Conservation (phyloP, 2,329 filamentous ascomycete species). For the Curvularia sp. region DNA sequence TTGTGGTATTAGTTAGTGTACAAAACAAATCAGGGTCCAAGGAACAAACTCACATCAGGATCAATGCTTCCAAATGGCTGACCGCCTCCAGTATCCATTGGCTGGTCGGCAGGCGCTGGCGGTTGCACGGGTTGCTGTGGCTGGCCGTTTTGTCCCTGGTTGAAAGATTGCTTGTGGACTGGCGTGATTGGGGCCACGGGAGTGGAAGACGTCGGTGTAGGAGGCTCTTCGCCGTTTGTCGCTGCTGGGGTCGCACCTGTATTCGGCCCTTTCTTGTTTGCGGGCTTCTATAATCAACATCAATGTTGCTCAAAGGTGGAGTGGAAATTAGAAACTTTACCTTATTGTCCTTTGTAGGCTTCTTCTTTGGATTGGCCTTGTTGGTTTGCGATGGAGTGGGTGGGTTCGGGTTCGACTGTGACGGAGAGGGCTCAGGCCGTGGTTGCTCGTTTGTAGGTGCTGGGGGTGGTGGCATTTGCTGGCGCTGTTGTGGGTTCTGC, state of each 20-base stretch:
- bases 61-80: conserved; percentile 53
- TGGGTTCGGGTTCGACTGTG: conserved; percentile 62
- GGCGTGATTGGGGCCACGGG: conserved; percentile 59
- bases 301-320: conserved; percentile 37
- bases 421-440: conserved; percentile 58
- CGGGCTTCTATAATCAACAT: conserved; percentile 51
- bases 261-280: conserved; percentile 50
- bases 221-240: conserved; percentile 54
- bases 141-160: conserved; percentile 45
- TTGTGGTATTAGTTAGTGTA: conserved; percentile 39
- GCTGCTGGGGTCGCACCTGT: conserved; percentile 53
- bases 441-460: conserved; percentile 53
- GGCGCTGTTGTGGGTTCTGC: conserved; percentile 75
- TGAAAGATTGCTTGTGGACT: conserved; percentile 52
- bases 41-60: conserved; percentile 43
- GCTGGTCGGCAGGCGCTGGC: conserved; percentile 42
- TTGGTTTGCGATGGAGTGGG: conserved; percentile 77
- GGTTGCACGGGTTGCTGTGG: conserved; percentile 41
- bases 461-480: conserved; percentile 62
- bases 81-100: conserved; percentile 45
- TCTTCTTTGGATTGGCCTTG: conserved; percentile 81
- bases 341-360: conserved; percentile 73
- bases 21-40: neutral
- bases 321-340: conserved; percentile 58
- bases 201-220: conserved; percentile 58